A percentile compares a stretch with the other conserved stretches of the same genome.
These are phyloP conservation scores for Aspergillus persii DNA, from an alignment of 2,329 filamentous ascomycete genomes.

Conservation along the genomic window DNA sequence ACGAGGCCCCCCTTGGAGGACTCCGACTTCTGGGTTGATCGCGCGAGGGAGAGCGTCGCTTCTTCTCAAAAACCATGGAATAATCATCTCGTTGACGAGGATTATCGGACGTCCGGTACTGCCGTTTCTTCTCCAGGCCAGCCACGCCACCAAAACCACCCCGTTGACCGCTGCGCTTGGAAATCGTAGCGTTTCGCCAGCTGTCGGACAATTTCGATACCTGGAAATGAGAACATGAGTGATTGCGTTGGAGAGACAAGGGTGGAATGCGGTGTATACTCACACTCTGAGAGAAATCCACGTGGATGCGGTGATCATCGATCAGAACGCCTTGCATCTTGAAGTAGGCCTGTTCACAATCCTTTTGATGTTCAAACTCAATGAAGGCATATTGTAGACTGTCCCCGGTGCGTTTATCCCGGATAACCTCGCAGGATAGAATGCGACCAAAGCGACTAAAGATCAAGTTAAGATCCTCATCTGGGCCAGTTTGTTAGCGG, in stretches of 20 bases:
- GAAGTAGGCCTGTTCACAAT: constrained; percentile 93
- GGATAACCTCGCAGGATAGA: constrained; percentile 90
- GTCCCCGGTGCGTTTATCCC: constrained; percentile 90
- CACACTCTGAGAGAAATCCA: constrained; percentile 97
- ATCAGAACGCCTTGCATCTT: constrained; percentile 99
- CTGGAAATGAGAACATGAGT: constrained; percentile 30
- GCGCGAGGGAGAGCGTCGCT: constrained; percentile 14
- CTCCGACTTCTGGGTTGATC: constrained; percentile 44
- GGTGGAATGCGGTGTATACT: constrained; percentile 33
- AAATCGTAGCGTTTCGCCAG: constrained; percentile 83
- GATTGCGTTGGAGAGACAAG: neutral
- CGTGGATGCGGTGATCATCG: constrained; percentile 94
- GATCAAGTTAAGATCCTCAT: constrained; percentile 91
- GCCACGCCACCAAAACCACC: constrained; percentile 91
- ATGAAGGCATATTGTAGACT: constrained; percentile 97
- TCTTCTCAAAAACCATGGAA: constrained; percentile 75
- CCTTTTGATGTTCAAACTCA: constrained; percentile 88
- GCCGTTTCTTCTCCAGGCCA: constrained; percentile 82
- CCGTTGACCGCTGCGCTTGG: constrained; percentile 64
- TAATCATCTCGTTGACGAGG: constrained; percentile 55
- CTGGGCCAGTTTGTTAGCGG: constrained; percentile 38
- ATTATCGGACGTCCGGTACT: constrained; percentile 72
- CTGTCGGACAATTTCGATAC: constrained; percentile 78
- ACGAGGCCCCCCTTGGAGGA: constrained; percentile 37
- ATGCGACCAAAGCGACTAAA: constrained; percentile 97